Conservation (phyloP, 164 flowering plant species). For the Chimonanthus praecox region DNA sequence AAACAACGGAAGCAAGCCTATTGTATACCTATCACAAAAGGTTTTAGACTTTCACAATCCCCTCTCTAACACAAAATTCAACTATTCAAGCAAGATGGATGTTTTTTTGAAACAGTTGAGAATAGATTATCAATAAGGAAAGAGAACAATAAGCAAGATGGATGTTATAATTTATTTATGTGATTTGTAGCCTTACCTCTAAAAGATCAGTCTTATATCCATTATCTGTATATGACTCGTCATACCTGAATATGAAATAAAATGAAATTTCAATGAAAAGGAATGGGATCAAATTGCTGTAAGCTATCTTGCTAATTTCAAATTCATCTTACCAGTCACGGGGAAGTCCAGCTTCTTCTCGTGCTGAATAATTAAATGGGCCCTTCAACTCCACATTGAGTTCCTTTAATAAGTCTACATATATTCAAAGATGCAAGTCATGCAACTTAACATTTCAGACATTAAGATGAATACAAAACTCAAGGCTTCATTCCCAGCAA, state of each 20-base stretch:
- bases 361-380: slow-evolving; percentile 86
- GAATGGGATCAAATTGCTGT: background rate
- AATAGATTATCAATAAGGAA: too few species aligned
- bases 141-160: background rate
- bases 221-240: slow-evolving; percentile 26
- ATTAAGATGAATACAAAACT: background rate
- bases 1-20: slow-evolving; percentile 65
- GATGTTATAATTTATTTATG: background rate
- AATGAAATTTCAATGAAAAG: background rate
- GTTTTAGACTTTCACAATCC: background rate
- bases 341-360: slow-evolving; percentile 92
- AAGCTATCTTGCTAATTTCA: background rate
- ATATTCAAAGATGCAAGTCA: background rate
- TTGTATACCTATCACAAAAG: slow-evolving; percentile 52
- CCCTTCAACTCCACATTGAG: slow-evolving; percentile 84
- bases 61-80: background rate
- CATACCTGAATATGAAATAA: slow-evolving; percentile 52
- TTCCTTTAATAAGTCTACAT: slow-evolving; percentile 63
- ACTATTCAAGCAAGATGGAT: background rate
- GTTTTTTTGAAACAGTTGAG: too few species aligned
- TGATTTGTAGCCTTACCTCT: slow-evolving; percentile 35
- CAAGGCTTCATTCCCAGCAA: background rate
- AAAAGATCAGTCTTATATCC: slow-evolving; percentile 41
- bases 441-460: background rate
- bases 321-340: slow-evolving; percentile 62